These are phyloP conservation scores for Pneumocystis oryctolagi DNA, from an alignment of 1,139 yeast species.

Conservation along the genomic window DNA sequence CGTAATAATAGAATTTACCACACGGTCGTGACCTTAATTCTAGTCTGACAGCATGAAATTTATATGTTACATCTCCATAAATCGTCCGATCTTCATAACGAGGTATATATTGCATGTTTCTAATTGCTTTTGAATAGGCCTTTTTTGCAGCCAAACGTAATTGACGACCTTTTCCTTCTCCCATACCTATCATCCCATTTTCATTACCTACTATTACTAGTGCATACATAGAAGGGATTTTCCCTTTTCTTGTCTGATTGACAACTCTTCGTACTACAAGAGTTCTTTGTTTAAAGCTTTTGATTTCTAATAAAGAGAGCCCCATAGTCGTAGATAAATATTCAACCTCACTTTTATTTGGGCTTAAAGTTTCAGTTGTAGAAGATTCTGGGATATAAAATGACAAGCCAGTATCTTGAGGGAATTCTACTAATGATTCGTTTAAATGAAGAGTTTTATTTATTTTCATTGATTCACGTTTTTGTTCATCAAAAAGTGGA, in stretches of 20 bases:
- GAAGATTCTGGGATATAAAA: not conserved
- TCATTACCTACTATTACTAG: constrained; percentile 85
- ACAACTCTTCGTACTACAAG: constrained; percentile 46
- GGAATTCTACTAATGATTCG: not conserved
- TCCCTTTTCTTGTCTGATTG: constrained; percentile 89
- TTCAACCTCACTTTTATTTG: not conserved
- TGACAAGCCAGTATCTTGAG: not conserved
- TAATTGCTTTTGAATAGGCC: constrained; percentile 91
- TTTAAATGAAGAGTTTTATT: not conserved
- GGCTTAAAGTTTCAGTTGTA: not conserved
- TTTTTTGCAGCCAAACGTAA: constrained; percentile 67
- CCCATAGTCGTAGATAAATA: not conserved
- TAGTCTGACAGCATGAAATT: constrained; percentile 75
- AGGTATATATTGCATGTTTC: constrained; percentile 67
- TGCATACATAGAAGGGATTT: constrained; percentile 70
- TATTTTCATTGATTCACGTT: not conserved
- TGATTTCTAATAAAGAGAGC: not conserved
- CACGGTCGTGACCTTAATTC: constrained; percentile 78
- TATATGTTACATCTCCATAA: constrained; percentile 66
- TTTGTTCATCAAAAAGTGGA: not conserved
- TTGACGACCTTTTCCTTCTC: constrained; percentile 82
- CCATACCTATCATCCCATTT: constrained; percentile 87
- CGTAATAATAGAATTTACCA: constrained; percentile 29
- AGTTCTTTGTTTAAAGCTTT: not conserved
- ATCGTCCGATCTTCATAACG: constrained; percentile 86